Base-by-base conservation (phyloP, 1,284 basidiomycete species). In the Pseudomicrostroma phylloplanum region DNA sequence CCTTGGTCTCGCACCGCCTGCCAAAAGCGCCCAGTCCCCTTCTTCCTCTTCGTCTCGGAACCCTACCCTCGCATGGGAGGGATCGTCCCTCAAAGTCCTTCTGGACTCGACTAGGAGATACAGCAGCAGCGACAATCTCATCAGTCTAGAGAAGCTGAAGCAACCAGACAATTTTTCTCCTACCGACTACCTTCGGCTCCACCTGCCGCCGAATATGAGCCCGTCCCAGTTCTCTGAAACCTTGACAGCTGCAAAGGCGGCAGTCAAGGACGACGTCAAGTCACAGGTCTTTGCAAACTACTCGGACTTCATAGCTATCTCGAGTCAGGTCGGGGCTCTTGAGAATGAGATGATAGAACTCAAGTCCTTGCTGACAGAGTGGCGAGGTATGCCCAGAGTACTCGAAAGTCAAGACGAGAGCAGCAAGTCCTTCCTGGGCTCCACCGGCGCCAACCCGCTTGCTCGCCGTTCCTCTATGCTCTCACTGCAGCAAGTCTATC, bases 311-410 rank as follows among this genome's bases (percentile, higher is more conserved):
- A 91, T 99, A 55, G 84, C 89, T 54, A 91, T 98, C 54, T 96
- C 92, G 8, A 98, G 97, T 76, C 96, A 98, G 81, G 94, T 98
- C 55, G 89, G 90, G 7, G 89, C 90, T 0, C 84, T 99, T 12
- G 94, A 98, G 82, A 96, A 94, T 77, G 93, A 97, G 79, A 91
- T 97, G 89, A 85, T 97, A 42, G 93, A 97, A 77, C 86, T 98
- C 78, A 97, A 96, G 78, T 91, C 94, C 64, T 85, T 90, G 2
- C 83, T 98, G 1, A 88, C 88, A 15, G 96, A 98, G 76, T 98
- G 93, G 89, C 92, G 72, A 64, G 63, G 67, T 40, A 62, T 78
- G 11, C 76, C 74, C 0, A 71, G 72, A 15, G 70, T 70, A 21
- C 65, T 78, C 6, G 69, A 76, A 25, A 54, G 51, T 15, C 17